These are phyloP conservation scores for Podosphaera aphanis DNA, from an alignment of 2,329 filamentous ascomycete species.

Conservation along the genomic window DNA sequence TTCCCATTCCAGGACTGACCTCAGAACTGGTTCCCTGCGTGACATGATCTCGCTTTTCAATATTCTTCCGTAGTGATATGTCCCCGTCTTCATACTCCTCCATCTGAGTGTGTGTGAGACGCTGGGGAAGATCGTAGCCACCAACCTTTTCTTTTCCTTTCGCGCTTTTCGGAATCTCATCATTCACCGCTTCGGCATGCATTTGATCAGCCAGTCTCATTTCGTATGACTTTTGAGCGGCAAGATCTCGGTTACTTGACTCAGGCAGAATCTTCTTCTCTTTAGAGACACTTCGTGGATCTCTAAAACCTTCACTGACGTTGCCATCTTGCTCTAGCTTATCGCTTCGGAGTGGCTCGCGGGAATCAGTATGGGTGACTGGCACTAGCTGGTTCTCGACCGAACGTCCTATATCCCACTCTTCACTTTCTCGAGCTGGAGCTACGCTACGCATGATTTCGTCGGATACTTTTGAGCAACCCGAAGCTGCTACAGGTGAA, in stretches of 20 bases:
- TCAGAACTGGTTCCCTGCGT: not conserved
- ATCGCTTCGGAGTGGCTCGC: constrained; percentile 67
- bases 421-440: constrained; percentile 19
- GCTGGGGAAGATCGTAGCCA: not conserved
- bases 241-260: not conserved
- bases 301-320: constrained; percentile 6
- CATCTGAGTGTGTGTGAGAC: not conserved
- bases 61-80: not conserved
- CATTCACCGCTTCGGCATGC: not conserved
- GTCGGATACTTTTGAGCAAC: not conserved
- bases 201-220: not conserved
- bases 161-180: too few species aligned
- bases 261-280: not conserved
- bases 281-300: constrained; percentile 2
- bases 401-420: constrained; percentile 58
- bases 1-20: not conserved
- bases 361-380: constrained; percentile 84
- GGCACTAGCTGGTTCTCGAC: constrained; percentile 50
- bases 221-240: not conserved
- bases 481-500: not conserved
- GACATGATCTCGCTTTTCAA: constrained; percentile 5
- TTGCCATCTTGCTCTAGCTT: constrained; percentile 36
- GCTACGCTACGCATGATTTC: not conserved
- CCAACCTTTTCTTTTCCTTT: constrained; percentile 3
- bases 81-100: constrained; percentile 1